A percentile compares a stretch with the other conserved stretches of the same genome.
phyloP scores from a whole-genome alignment of 768 basidiomycete species.

The Hygrophoropsis aurantiaca region DNA sequence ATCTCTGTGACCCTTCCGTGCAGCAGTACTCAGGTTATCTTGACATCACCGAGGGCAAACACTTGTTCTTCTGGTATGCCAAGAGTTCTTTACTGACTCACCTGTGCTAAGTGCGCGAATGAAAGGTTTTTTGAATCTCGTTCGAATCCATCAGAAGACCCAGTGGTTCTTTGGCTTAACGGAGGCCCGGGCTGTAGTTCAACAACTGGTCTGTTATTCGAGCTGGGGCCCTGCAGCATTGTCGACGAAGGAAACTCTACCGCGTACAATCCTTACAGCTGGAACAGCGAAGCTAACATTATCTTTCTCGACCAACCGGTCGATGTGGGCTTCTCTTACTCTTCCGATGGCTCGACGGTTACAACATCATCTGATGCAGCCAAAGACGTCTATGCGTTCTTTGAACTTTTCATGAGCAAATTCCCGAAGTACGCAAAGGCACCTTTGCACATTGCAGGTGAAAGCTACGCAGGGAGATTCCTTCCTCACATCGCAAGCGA shows the following conservation, averaged over 20 bases:
- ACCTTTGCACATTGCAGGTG: constrained; percentile 32
- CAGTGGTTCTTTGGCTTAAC: constrained; percentile 27
- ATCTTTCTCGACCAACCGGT: constrained; percentile 34
- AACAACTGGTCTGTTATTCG: constrained; percentile 21
- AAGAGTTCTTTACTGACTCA: neutral
- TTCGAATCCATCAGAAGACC: constrained; percentile 22
- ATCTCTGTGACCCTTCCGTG: constrained; percentile 50
- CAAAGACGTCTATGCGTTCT: constrained; percentile 33
- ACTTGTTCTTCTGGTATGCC: constrained; percentile 27
- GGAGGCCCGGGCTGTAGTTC: constrained; percentile 34
- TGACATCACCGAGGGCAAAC: constrained; percentile 52
- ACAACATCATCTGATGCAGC: constrained; percentile 29
- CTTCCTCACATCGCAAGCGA: constrained; percentile 45
- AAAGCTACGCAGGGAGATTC: constrained; percentile 40
- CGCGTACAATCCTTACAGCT: constrained; percentile 38
- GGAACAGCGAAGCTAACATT: constrained; percentile 40
- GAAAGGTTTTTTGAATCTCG: constrained; percentile 31
- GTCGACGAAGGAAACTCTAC: constrained; percentile 12
- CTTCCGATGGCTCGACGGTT: constrained; percentile 26
- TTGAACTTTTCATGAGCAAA: constrained; percentile 32
- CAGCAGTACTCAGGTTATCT: constrained; percentile 59
- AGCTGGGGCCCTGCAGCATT: constrained; percentile 25
- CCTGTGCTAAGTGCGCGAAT: neutral
- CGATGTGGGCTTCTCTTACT: constrained; percentile 50
- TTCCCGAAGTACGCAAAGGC: constrained; percentile 29